A percentile compares a stretch with the other conserved stretches of the same genome.
phyloP scores from a whole-genome alignment of 352 stramenopile genomes.

The Phytophthora colocasiae region DNA sequence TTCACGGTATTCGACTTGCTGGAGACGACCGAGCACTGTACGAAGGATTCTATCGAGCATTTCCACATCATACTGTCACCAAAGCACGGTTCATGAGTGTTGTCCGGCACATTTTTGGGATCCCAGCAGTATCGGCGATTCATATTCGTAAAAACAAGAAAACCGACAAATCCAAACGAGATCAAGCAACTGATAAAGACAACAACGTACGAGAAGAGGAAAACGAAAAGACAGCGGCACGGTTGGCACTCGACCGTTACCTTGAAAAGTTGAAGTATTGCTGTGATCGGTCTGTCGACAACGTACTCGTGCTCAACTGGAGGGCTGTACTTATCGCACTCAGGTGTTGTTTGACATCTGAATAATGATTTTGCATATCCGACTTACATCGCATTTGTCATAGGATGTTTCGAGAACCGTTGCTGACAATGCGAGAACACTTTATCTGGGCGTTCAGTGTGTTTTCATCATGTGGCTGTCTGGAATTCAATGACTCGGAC shows the following conservation, averaged over 20 bases:
- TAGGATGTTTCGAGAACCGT: conserved; percentile 65
- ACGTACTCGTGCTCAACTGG: conserved; percentile 74
- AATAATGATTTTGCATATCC: not conserved
- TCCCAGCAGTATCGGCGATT: conserved; percentile 31
- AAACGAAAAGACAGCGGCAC: conserved; percentile 8
- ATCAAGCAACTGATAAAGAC: not conserved
- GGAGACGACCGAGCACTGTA: conserved; percentile 72
- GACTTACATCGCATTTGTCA: conserved; percentile 3
- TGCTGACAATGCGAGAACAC: conserved; percentile 62
- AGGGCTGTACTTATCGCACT: conserved; percentile 61
- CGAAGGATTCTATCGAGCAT: conserved; percentile 74
- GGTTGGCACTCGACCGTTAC: conserved; percentile 50
- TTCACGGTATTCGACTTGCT: conserved; percentile 57
- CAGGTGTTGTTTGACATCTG: conserved; percentile 36
- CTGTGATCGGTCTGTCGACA: conserved; percentile 59
- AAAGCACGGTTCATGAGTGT: conserved; percentile 77
- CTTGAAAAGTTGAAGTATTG: conserved; percentile 70
- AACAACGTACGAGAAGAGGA: conserved; percentile 23
- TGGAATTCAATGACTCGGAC: conserved; percentile 49
- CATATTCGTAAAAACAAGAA: conserved; percentile 26
- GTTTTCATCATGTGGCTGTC: conserved; percentile 58
- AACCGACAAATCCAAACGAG: conserved; percentile 3
- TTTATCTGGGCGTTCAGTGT: conserved; percentile 64
- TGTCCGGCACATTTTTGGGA: conserved; percentile 59
- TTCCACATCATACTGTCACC: conserved; percentile 69